Base-by-base conservation (phyloP, 2,329 filamentous ascomycete species). In the Diaporthe sp. region DNA sequence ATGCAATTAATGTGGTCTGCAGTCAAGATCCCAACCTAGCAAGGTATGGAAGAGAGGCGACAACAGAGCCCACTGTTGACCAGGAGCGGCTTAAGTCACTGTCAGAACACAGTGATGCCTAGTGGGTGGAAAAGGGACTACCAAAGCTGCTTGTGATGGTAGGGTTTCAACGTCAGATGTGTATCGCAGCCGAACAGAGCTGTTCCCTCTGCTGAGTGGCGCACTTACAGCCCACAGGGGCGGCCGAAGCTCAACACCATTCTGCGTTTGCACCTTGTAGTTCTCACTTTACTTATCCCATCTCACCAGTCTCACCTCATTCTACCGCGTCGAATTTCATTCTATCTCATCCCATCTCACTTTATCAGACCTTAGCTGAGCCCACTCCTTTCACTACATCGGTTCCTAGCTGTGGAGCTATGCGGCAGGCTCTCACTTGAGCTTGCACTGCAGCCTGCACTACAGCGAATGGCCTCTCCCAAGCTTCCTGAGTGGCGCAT, bases 171-270 rank as follows among this genome's bases (percentile, higher is more conserved):
- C 12, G 4, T n/a, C 9, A 13, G 8, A 65, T 34, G 61, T 31
- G 61, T 34, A 34, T 49, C 22, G 17, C 28, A 34, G 44, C 9
- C 9, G 25, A 10, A 15, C 28, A 46, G 25, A 46, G 59, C 59
- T 22, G 39, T 65, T 28, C 25, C 39, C 59, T 28, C 55, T 58
- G 22, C 17, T 46, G 39, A 46, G 59, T 65, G 39, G 59, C 39
- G 39, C 28, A 65, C 19, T 65, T 46, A 22, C 61, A 65, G 28
- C 61, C 25, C 25, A 10, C 61, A 42, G 19, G 34, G 34, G 61
- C 61, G 61, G 61, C 61, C 42, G 61, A 65, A 34, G 61, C 42
- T 65, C 25, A 46, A 49, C 61, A 65, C 61, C 61, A 49, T n/a
- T 3, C 46, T 53, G 46, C 59, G 25, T 31, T 46, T 19, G 59